Percentiles rank a stretch among this genome's conserved stretches.
These are phyloP conservation scores for Zygosaccharomyces pseudobailii DNA, from an alignment of 1,139 yeast species.

Conservation along the genomic window DNA sequence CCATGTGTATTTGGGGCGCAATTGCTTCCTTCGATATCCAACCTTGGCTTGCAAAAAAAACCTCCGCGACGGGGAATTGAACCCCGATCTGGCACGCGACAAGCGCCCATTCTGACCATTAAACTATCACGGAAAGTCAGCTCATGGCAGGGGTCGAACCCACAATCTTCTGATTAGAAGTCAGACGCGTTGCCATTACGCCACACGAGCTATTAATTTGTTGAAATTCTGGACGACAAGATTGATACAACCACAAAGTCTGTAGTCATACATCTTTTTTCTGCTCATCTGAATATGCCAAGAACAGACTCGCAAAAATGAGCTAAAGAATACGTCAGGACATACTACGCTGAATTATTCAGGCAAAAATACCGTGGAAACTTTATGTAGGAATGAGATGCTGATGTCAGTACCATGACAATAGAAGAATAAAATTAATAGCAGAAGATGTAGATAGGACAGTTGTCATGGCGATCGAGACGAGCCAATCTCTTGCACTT, in stretches of 20 bases:
- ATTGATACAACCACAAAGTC: no score
- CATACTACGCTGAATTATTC: no score
- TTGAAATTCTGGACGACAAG: no score
- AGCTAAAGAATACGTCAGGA: no score
- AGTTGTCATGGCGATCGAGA: background rate
- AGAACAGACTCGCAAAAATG: no score
- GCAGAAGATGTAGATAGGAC: background rate
- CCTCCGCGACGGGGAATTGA: conserved; percentile 39
- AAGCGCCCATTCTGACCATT: conserved; percentile 38
- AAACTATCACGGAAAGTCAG: conserved; percentile 35
- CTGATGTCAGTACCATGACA: no score
- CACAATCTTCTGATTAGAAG: conserved; percentile 61
- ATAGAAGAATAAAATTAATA: no score
- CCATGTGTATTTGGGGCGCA: no score
- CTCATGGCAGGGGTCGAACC: conserved; percentile 50
- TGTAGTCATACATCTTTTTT: no score
- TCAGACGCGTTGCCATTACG: conserved; percentile 65
- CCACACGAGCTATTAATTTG: conserved; percentile 46
- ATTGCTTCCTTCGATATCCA: background rate
- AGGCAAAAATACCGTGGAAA: no score
- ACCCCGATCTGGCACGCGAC: conserved; percentile 40
- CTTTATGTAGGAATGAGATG: no score
- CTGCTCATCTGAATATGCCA: no score
- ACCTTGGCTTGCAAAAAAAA: background rate
- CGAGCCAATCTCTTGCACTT: background rate